Conservation (phyloP, 106 monocot genomes). For the Xerophyta viscosa region DNA sequence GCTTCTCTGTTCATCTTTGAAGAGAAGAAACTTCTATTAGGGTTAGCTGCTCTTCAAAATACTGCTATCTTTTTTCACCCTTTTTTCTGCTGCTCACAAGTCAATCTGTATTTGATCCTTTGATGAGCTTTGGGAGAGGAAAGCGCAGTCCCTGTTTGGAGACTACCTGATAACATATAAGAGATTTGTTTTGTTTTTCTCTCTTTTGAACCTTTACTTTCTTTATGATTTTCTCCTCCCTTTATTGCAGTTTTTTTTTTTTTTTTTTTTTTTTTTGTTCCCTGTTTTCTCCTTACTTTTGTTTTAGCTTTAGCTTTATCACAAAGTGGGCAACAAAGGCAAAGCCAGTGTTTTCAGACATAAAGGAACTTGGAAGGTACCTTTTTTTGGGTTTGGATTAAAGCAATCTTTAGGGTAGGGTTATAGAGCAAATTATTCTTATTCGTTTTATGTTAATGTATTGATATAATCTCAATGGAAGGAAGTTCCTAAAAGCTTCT, state of each 20-base stretch:
- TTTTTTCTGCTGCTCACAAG: conserved; percentile 13
- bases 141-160: conserved; percentile 15
- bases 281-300: conserved; percentile 12
- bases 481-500: no score
- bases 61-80: neutral
- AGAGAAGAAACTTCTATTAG: no score
- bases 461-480: no score
- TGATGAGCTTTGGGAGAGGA: conserved; percentile 8
- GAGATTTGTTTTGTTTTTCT: conserved; percentile 12
- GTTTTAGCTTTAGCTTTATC: conserved; percentile 25
- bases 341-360: conserved; percentile 17
- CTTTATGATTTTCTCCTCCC: neutral
- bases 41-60: neutral
- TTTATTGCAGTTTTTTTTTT: no score
- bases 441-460: neutral
- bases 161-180: conserved; percentile 8
- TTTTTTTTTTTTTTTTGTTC: no score
- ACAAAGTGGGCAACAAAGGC: conserved; percentile 20
- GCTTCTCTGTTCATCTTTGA: conserved; percentile 34
- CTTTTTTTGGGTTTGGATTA: neutral
- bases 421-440: neutral
- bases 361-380: conserved; percentile 3
- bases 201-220: conserved; percentile 10
- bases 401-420: conserved; percentile 1
- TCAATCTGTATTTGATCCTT: conserved; percentile 15